phyloP scores from a whole-genome alignment of 192 early-diverging fungal species.

The Gonapodya prolifera region DNA sequence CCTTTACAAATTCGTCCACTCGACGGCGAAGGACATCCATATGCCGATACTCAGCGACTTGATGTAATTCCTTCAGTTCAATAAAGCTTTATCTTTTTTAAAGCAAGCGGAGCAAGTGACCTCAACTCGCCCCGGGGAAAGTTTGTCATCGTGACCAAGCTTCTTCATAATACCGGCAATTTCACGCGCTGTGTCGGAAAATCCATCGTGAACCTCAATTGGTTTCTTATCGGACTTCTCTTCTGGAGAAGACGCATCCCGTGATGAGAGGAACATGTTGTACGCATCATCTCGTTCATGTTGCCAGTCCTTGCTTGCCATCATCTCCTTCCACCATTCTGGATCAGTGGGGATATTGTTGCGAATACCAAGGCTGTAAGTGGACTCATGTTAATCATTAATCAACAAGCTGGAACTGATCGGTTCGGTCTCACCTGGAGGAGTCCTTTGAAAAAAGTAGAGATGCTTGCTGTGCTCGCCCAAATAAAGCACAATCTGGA shows the following conservation, averaged over 20 bases:
- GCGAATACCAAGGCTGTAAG: not conserved
- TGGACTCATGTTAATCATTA: too few relatives aligned
- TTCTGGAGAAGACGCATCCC: not conserved
- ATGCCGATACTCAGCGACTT: not conserved
- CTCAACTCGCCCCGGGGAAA: too few relatives aligned
- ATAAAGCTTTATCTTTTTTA: not conserved
- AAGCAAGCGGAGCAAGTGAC: too few relatives aligned
- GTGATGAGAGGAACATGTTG: not conserved
- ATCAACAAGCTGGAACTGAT: too few relatives aligned
- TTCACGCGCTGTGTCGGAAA: not conserved
- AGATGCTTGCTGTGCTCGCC: not conserved
- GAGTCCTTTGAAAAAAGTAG: not conserved
- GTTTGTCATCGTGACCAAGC: not conserved
- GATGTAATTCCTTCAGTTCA: not conserved
- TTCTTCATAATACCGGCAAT: not conserved
- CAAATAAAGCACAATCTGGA: not conserved
- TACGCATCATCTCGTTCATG: not conserved
- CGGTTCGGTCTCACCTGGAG: too few relatives aligned
- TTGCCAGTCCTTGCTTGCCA: not conserved
- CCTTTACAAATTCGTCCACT: not conserved
- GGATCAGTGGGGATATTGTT: slow-evolving; percentile 1
- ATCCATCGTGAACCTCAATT: not conserved
- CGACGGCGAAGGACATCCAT: not conserved
- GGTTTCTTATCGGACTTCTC: not conserved
- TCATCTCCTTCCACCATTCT: not conserved